Base-by-base conservation (phyloP, 2,329 filamentous ascomycete species). In the Ophiocordyceps unilateralis region DNA sequence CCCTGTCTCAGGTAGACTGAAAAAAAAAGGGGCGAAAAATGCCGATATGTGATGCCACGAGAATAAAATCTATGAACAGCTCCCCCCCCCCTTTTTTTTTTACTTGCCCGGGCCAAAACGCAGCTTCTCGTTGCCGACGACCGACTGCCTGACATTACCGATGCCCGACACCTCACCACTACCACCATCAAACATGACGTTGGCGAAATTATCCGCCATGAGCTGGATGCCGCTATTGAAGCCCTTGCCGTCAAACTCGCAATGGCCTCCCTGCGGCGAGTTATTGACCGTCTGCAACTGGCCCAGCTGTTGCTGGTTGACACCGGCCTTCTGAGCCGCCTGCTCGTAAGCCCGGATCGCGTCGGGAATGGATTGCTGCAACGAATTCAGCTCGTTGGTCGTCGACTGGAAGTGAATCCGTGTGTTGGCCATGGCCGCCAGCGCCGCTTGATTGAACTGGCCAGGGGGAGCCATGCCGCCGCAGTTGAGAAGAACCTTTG, bases 401-500 rank as follows among this genome's bases (percentile, higher is more conserved):
- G 70, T 74, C 45, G 63, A 69, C 57, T 77, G 73, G 55, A 67
- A 76, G 53, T 77, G 72, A 19, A 77, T 67, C 43, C 63, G 62
- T 22, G 70, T 72, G 41, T 57, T 63, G 2, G 58, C 52, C 43
- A 68, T 54, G 23, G 70, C 62, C 0, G 59, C 62, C 0, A 56
- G 54, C 3, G 52, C 51, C 4, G 60, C 57, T 45, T 68, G 57
- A 15, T 62, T 58, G 14, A 75, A 67, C 24, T 56, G 49, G 24
- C 76, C 71, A 49, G 76, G 72, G 1, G 73, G 73, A 19, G 58
- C 50, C 46, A 76, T 53, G 2, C 55, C 73, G 40, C 72, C 73
- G 51, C 73, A 77, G 53, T 73, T 72, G 14, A 77, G 59, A 39
- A 75, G 57, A 0, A 76, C 68, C 2, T 72, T 73, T 19, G 58